Percentiles rank a stretch among this genome's conserved stretches.
Conservation (phyloP, 345 rosid genomes). For the Syzygium grande region DNA sequence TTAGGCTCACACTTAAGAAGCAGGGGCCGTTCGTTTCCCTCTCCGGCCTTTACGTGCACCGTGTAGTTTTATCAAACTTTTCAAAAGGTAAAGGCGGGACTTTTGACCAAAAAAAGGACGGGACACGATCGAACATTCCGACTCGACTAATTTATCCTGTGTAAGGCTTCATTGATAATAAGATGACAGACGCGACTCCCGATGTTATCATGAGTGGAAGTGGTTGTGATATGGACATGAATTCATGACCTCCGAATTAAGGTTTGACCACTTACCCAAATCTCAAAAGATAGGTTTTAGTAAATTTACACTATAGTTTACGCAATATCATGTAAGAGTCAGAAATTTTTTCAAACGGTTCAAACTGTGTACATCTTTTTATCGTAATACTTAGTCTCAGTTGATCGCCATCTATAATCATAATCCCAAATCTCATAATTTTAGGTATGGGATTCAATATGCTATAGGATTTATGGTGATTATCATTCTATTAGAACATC, state of each 20-base stretch:
- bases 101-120: no score
- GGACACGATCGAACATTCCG: not conserved
- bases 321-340: not conserved
- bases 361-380: rapidly evolving
- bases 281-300: not conserved
- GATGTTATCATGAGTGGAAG: not conserved
- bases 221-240: not conserved
- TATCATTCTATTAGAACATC: not conserved
- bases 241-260: not conserved
- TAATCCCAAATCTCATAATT: not conserved
- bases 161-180: not conserved
- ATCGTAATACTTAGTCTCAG: not conserved
- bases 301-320: not conserved
- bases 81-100: no score
- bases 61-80: no score
- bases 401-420: not conserved
- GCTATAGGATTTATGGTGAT: not conserved
- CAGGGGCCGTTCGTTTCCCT: no score
- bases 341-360: not conserved
- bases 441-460: not conserved
- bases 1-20: no score
- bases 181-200: not conserved
- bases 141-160: not conserved
- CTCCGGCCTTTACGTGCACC: no score
- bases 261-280: not conserved